Conservation (phyloP, 768 basidiomycete genomes). For the Boletus barrowsii region DNA sequence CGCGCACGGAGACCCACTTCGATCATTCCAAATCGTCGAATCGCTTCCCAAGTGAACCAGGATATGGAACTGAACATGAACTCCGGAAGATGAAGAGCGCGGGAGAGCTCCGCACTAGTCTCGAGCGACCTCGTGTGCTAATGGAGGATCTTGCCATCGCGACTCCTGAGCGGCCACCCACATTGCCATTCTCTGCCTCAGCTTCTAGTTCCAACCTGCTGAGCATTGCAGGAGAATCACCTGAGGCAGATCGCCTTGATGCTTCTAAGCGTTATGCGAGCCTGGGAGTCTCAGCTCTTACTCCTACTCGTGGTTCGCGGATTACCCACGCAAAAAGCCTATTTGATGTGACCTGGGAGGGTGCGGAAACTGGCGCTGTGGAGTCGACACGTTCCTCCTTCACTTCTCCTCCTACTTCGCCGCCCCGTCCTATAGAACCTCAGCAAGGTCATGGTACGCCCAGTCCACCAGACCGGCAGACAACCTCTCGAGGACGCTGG, state of each 20-base stretch:
- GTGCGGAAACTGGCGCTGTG: slow-evolving; percentile 10
- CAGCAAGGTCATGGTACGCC: slow-evolving; percentile 15
- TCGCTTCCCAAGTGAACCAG: slow-evolving; percentile 37
- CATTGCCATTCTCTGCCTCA: slow-evolving; percentile 57
- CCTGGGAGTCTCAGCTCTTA: slow-evolving; percentile 47
- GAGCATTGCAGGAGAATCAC: slow-evolving; percentile 29
- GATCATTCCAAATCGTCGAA: slow-evolving; percentile 19
- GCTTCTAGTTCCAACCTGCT: slow-evolving; percentile 68
- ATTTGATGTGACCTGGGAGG: slow-evolving; percentile 50
- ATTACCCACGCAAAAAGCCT: slow-evolving; percentile 40
- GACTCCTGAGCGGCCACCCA: slow-evolving; percentile 38
- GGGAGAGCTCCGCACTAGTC: slow-evolving; percentile 60
- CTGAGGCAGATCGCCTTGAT: slow-evolving; percentile 35
- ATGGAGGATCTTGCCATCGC: slow-evolving; percentile 29
- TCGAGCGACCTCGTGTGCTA: slow-evolving; percentile 26
- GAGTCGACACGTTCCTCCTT: slow-evolving; percentile 24
- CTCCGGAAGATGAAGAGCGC: slow-evolving; percentile 85
- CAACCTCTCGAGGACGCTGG: slow-evolving; percentile 61
- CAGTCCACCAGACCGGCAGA: slow-evolving; percentile 26
- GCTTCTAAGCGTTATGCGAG: slow-evolving; percentile 64
- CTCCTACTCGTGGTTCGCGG: slow-evolving; percentile 36
- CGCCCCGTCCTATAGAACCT: slow-evolving; percentile 19
- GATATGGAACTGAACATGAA: slow-evolving; percentile 52
- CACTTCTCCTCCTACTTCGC: slow-evolving; percentile 26
- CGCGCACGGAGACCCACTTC: slow-evolving; percentile 29